Percentiles rank a stretch among this genome's conserved stretches.
Evolutionary conservation across 352 stramenopile genomes (phyloP).

Genomic region (Phytophthora litchii): DNA sequence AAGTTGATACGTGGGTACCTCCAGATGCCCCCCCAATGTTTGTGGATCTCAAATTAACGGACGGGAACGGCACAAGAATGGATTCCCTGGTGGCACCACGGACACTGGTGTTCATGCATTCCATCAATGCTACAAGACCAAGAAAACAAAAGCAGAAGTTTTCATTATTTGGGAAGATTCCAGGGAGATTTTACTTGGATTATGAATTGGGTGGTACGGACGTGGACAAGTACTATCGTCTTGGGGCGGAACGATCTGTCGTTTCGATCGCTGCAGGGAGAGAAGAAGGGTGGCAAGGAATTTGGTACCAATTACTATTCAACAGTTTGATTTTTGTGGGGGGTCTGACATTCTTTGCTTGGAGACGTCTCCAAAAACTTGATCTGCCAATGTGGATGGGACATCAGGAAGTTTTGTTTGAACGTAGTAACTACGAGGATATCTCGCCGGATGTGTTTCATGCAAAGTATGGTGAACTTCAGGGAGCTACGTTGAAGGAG

Average conservation of each 20-base stretch:
- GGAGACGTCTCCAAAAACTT: slow-evolving; percentile 56
- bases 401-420: slow-evolving; percentile 65
- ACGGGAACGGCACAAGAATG: slow-evolving; percentile 45
- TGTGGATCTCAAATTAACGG: slow-evolving; percentile 49
- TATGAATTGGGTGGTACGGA: slow-evolving; percentile 49
- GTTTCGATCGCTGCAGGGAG: slow-evolving; percentile 54
- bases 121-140: slow-evolving; percentile 20
- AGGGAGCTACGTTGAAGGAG: slow-evolving; percentile 40
- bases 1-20: slow-evolving; percentile 53
- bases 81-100: slow-evolving; percentile 41
- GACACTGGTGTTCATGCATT: slow-evolving; percentile 45
- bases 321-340: slow-evolving; percentile 64
- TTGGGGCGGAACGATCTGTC: slow-evolving; percentile 58
- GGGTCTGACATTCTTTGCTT: slow-evolving; percentile 68
- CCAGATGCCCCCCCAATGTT: slow-evolving; percentile 42
- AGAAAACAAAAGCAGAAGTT: slow-evolving; percentile 44
- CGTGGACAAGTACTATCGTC: slow-evolving; percentile 45
- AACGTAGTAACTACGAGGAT: slow-evolving; percentile 77
- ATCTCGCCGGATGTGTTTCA: slow-evolving; percentile 45
- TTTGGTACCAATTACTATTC: slow-evolving; percentile 67
- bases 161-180: slow-evolving; percentile 40
- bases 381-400: slow-evolving; percentile 70
- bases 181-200: slow-evolving; percentile 64
- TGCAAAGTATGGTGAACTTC: slow-evolving; percentile 56
- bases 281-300: slow-evolving; percentile 63